phyloP scores from a whole-genome alignment of 495 filamentous ascomycete genomes.

The Hypoxylon lenormandii region DNA sequence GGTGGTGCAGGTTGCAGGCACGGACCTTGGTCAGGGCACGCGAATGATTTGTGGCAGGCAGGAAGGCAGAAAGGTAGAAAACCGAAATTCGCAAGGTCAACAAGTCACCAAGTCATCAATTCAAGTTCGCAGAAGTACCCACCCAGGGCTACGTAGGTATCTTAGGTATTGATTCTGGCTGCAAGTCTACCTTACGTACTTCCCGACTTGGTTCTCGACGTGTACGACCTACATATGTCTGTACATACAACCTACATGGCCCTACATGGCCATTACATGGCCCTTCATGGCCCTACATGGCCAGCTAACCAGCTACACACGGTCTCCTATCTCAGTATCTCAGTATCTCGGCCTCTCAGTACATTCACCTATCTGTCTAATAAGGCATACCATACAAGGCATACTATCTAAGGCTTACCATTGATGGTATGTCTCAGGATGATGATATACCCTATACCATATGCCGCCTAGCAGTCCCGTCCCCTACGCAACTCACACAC shows the following conservation, averaged over 20 bases:
- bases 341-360: no score
- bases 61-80: slow-evolving; percentile 4
- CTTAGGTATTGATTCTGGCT: slow-evolving; percentile 42
- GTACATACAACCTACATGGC: neutral
- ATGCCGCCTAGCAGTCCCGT: no score
- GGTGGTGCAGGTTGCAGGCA: slow-evolving; percentile 8
- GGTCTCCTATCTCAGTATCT: no score
- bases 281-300: no score
- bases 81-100: no score
- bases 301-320: no score
- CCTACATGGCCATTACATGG: no score
- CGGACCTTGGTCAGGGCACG: slow-evolving; percentile 26
- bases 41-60: slow-evolving; percentile 45
- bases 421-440: slow-evolving; percentile 9
- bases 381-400: no score
- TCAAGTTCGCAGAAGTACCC: slow-evolving; percentile 44
- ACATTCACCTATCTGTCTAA: no score
- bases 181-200: slow-evolving; percentile 45
- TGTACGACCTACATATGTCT: slow-evolving; percentile 20
- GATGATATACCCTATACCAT: no score
- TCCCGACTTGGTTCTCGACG: slow-evolving; percentile 30
- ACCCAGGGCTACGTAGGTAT: slow-evolving; percentile 32
- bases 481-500: slow-evolving; percentile 1
- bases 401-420: neutral
- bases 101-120: no score